phyloP scores from a whole-genome alignment of 768 basidiomycete genomes.

The Rhizopogon salebrosus region DNA sequence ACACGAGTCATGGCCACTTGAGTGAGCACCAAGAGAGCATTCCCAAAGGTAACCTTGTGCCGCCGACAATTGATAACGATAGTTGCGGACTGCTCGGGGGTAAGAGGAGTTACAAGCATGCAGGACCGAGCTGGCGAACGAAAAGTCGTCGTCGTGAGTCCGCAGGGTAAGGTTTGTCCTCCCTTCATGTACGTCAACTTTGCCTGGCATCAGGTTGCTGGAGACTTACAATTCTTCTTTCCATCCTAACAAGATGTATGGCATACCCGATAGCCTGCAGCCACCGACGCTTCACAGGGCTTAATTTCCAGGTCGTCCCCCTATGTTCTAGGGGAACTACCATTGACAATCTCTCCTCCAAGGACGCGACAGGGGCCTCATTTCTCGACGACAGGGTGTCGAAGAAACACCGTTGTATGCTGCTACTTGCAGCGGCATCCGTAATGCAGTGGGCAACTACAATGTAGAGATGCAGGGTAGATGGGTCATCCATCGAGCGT shows the following conservation, averaged over 20 bases:
- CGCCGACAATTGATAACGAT: constrained; percentile 36
- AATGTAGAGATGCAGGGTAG: constrained; percentile 37
- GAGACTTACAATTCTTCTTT: constrained; percentile 31
- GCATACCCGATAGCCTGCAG: constrained; percentile 35
- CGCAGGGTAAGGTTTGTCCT: constrained; percentile 51
- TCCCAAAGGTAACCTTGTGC: constrained; percentile 44
- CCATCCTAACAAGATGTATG: constrained; percentile 28
- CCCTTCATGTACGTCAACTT: constrained; percentile 32
- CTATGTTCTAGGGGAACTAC: constrained; percentile 34
- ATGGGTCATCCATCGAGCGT: constrained; percentile 29
- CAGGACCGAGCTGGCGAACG: constrained; percentile 33
- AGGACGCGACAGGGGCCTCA: constrained; percentile 12
- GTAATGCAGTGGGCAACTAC: constrained; percentile 45
- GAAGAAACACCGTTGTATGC: constrained; percentile 40
- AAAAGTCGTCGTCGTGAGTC: constrained; percentile 28
- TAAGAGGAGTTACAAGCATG: constrained; percentile 17
- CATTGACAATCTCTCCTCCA: constrained; percentile 38
- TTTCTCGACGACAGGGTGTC: constrained; percentile 27
- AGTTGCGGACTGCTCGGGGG: constrained; percentile 21
- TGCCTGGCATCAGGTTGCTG: background rate
- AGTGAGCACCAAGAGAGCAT: constrained; percentile 41
- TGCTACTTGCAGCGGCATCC: constrained; percentile 42
- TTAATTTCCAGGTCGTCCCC: constrained; percentile 28
- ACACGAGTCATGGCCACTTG: constrained; percentile 51
- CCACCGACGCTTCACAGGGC: constrained; percentile 38